Conservation (phyloP, 2,329 filamentous ascomycete species). For the Colletotrichum sansevieriae region DNA sequence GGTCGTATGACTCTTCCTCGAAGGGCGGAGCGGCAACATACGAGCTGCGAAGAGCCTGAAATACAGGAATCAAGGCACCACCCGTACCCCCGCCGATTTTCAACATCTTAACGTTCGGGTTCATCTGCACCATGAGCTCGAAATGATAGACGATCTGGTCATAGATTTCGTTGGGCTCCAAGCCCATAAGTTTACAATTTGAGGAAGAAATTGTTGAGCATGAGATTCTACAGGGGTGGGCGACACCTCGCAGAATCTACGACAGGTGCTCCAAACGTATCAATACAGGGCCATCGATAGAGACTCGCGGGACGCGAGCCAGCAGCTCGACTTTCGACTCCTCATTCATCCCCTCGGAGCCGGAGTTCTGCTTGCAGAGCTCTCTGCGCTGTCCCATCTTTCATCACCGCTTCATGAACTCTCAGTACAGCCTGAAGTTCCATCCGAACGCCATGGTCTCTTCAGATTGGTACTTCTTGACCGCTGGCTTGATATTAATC, state of each 20-base stretch:
- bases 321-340: not conserved
- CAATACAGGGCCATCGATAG: not conserved
- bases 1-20: constrained; percentile 44
- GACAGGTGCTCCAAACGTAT: not conserved
- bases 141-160: constrained; percentile 35
- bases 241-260: not conserved
- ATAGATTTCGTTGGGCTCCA: not conserved
- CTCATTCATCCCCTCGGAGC: not conserved
- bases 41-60: constrained; percentile 39
- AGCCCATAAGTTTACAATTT: not conserved
- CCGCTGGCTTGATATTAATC: not conserved
- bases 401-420: not conserved
- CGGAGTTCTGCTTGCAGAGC: not conserved
- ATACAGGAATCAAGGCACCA: constrained; percentile 45
- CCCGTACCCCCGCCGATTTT: constrained; percentile 54
- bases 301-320: not conserved
- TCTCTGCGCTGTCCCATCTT: constrained; percentile 1
- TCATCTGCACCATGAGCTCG: constrained; percentile 46
- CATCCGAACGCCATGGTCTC: not conserved
- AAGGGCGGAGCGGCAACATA: constrained; percentile 22
- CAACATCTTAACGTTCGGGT: constrained; percentile 50
- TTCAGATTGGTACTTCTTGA: not conserved
- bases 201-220: not conserved
- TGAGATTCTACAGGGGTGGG: not conserved
- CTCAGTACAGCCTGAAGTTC: constrained; percentile 5